phyloP scores from a whole-genome alignment of 78 protist species.

The Dictyostelium purpureum region DNA sequence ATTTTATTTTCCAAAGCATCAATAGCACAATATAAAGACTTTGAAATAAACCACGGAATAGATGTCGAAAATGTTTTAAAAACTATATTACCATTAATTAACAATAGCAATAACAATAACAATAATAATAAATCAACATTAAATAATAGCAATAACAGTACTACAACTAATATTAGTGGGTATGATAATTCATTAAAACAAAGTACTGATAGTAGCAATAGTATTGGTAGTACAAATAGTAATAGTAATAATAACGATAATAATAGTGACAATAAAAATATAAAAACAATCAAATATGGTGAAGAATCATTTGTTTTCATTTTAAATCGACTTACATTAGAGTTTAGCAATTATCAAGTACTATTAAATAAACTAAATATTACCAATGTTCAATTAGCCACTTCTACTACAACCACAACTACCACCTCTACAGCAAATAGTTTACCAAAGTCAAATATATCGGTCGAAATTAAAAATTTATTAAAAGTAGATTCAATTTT shows the following conservation, averaged over 20 bases:
- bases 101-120: no score
- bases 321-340: neutral
- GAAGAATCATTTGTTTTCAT: neutral
- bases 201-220: no score
- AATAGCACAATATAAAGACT: neutral
- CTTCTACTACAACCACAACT: neutral
- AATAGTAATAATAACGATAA: no score
- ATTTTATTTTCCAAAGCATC: constrained; percentile 31
- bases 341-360: neutral
- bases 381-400: neutral
- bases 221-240: no score
- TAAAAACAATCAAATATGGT: neutral
- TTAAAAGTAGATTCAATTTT: constrained; percentile 46
- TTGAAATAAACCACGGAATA: no score
- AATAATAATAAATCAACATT: no score
- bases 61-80: no score
- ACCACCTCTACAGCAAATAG: neutral
- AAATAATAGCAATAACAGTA: no score
- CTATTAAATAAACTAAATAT: neutral
- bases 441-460: no score
- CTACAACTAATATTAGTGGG: no score
- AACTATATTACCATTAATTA: neutral
- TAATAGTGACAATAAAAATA: no score
- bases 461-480: neutral
- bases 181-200: no score